Percentiles rank a stretch among this genome's conserved stretches.
Conservation (phyloP, 2,329 filamentous ascomycete genomes). For the Cercospora beticola region DNA sequence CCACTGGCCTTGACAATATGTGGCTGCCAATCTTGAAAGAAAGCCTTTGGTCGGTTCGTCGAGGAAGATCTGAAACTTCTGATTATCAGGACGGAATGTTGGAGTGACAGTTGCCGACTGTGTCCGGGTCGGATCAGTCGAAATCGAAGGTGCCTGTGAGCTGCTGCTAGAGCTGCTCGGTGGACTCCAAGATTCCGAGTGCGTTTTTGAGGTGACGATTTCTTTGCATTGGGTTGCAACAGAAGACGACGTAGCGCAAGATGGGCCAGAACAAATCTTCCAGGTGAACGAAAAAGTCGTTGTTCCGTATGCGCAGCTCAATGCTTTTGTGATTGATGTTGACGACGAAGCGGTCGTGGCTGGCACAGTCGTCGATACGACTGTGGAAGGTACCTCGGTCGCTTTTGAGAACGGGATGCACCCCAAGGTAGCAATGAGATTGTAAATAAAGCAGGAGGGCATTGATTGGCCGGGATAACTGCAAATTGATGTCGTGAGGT, state of each 20-base stretch:
- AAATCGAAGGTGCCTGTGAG: neutral
- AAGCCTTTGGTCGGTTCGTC: neutral
- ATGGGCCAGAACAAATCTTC: neutral
- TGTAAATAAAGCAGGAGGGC: neutral
- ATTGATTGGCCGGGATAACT: neutral
- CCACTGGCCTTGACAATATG: neutral
- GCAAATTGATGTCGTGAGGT: conserved; percentile 1
- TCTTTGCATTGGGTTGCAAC: neutral
- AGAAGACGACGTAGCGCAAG: conserved; percentile 3
- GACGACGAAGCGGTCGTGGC: neutral
- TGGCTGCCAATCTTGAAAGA: neutral
- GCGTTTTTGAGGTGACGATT: neutral
- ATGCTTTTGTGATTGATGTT: neutral
- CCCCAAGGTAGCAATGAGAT: neutral
- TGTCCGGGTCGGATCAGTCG: neutral
- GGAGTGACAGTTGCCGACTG: neutral
- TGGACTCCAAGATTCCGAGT: neutral
- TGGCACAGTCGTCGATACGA: neutral
- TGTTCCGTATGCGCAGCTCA: conserved; percentile 7
- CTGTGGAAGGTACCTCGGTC: neutral
- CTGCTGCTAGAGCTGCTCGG: neutral
- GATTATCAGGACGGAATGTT: neutral
- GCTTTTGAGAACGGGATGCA: neutral
- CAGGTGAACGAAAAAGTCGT: conserved; percentile 3
- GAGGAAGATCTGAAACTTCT: neutral